Evolutionary conservation across 768 basidiomycete species (phyloP).

Genomic region (Russula abietina): DNA sequence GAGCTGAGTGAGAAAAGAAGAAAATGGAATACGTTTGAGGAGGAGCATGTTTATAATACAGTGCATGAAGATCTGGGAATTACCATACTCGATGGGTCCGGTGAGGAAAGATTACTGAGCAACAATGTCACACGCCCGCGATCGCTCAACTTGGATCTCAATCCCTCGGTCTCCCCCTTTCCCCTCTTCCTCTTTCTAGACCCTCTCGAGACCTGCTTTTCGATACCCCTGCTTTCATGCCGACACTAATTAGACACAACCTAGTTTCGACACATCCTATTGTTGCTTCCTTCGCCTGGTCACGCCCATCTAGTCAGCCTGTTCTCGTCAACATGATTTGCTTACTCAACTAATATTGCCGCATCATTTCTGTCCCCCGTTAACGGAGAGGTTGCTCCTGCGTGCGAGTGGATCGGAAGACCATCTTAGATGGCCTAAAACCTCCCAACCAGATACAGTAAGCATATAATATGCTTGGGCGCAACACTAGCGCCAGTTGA

Average conservation of each 20-base stretch:
- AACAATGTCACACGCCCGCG: constrained; percentile 19
- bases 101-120: constrained; percentile 23
- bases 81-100: constrained; percentile 16
- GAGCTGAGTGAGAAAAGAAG: too few species aligned
- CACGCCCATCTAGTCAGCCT: constrained; percentile 3
- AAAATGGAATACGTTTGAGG: constrained; percentile 5
- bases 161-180: neutral
- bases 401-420: constrained; percentile 1
- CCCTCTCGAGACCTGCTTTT: neutral
- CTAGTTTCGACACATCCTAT: neutral
- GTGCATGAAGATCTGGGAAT: constrained; percentile 14
- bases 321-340: neutral
- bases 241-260: neutral
- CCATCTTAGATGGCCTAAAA: neutral
- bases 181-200: too few species aligned
- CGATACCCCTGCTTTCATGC: too few species aligned
- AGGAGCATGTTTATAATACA: constrained; percentile 24
- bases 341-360: neutral
- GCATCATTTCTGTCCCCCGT: neutral
- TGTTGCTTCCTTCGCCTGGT: neutral
- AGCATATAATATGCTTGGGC: neutral
- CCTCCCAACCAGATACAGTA: neutral
- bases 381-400: neutral
- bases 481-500: neutral
- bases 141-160: constrained; percentile 16